These are phyloP conservation scores for Puccinia hordei DNA, from an alignment of 1,284 basidiomycete genomes.

Conservation along the genomic window DNA sequence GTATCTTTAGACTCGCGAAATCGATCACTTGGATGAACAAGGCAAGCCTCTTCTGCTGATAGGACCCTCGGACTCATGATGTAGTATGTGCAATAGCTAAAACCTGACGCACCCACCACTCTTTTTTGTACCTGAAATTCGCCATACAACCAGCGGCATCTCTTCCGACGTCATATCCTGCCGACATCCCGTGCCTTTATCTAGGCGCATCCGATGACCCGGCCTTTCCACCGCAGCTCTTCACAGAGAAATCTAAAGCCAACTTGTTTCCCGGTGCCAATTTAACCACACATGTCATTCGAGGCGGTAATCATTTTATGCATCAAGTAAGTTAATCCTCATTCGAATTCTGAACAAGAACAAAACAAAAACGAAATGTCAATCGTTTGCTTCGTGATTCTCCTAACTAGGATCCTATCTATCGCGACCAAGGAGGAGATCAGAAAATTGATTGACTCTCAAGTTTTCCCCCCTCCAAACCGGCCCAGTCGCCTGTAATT, in stretches of 20 bases:
- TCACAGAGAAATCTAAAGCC: not conserved
- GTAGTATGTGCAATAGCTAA: no score
- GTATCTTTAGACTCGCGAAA: conserved; percentile 3
- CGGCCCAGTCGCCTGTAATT: not conserved
- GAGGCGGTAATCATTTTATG: conserved; percentile 31
- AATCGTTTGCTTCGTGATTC: not conserved
- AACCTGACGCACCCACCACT: not conserved
- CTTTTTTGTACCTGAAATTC: not conserved
- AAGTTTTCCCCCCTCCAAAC: not conserved
- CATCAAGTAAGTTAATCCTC: conserved; percentile 4
- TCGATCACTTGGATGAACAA: conserved; percentile 26
- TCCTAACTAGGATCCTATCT: conserved; percentile 19
- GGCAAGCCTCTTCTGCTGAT: not conserved
- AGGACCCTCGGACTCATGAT: no score
- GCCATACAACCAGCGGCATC: not conserved
- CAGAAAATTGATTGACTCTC: conserved; percentile 20
- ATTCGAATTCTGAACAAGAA: not conserved
- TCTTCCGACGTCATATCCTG: conserved; percentile 10
- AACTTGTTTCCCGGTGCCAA: conserved; percentile 26
- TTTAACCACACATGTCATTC: not conserved
- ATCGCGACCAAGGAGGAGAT: not conserved
- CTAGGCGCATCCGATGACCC: conserved; percentile 25
- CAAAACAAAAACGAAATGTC: not conserved
- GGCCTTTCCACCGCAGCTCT: conserved; percentile 12
- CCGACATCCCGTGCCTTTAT: conserved; percentile 33